A percentile compares a stretch with the other conserved stretches of the same genome.
Evolutionary conservation across 2,329 filamentous ascomycete species (phyloP).

Genomic region (Penicillium sp.): DNA sequence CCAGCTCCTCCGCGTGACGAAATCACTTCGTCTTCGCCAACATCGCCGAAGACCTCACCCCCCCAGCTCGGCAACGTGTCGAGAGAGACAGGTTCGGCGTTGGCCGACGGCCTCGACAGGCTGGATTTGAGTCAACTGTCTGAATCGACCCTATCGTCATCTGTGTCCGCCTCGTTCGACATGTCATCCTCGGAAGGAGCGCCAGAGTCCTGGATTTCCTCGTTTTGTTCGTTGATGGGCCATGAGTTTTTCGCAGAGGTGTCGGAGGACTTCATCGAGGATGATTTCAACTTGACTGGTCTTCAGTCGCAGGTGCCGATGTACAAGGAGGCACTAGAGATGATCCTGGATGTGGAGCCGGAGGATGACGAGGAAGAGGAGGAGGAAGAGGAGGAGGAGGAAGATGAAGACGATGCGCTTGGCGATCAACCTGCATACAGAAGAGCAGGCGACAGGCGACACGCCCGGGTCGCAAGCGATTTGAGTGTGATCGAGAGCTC

Average conservation of each 20-base stretch:
- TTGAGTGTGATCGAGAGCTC: conserved; percentile 94
- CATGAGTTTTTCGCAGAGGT: conserved; percentile 99
- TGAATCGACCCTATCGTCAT: conserved; percentile 42
- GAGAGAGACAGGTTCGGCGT: conserved; percentile 45
- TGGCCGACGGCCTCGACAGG: conserved; percentile 50
- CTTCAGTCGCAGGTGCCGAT: conserved; percentile 93
- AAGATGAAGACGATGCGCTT: conserved; percentile 66
- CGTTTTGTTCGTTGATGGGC: conserved; percentile 90
- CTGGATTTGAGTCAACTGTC: conserved; percentile 48
- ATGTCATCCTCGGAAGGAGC: conserved; percentile 49
- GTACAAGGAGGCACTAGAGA: conserved; percentile 98
- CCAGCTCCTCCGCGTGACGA: conserved; percentile 17
- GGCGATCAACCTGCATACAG: conserved; percentile 51
- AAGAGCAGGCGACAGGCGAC: conserved; percentile 65
- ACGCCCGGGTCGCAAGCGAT: conserved; percentile 85
- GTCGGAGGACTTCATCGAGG: conserved; percentile 97
- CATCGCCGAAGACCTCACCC: conserved; percentile 11
- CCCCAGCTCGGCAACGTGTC: conserved; percentile 44
- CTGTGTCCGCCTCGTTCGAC: conserved; percentile 40
- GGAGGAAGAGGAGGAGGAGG: conserved; percentile 65
- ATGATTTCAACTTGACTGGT: conserved; percentile 98
- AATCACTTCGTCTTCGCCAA: conserved; percentile 21
- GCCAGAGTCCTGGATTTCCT: conserved; percentile 93
- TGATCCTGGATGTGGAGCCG: conserved; percentile 97
- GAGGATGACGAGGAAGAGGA: conserved; percentile 74